Evolutionary conservation across 306 rosid species (phyloP).

Genomic region (Argentina anserina): DNA sequence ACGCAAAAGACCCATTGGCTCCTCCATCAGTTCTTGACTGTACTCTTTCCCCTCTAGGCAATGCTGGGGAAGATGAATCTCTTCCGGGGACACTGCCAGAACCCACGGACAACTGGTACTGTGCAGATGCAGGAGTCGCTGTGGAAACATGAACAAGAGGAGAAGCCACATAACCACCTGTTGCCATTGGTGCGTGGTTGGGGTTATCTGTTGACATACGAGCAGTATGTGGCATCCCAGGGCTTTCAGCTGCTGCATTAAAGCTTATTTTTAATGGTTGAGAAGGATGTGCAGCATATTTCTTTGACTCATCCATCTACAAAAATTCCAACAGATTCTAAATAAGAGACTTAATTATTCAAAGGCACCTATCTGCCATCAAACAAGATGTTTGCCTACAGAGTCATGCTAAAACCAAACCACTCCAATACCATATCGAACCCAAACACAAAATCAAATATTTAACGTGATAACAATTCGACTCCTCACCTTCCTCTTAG

Average conservation of each 20-base stretch:
- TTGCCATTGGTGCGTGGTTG: constrained; percentile 33
- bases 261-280: constrained; percentile 56
- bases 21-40: constrained; percentile 60
- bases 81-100: constrained; percentile 69
- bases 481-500: constrained; percentile 65
- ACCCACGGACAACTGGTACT: constrained; percentile 47
- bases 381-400: too few relatives aligned
- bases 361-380: background rate
- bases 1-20: constrained; percentile 55
- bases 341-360: background rate
- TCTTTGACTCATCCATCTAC: constrained; percentile 92
- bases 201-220: constrained; percentile 57
- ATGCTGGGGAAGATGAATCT: constrained; percentile 46
- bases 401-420: too few relatives aligned
- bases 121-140: constrained; percentile 45
- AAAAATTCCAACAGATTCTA: constrained; percentile 5
- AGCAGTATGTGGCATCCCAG: constrained; percentile 42
- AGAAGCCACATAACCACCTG: constrained; percentile 38
- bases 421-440: too few relatives aligned
- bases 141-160: constrained; percentile 54
- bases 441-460: background rate
- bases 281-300: constrained; percentile 55
- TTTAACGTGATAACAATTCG: too few relatives aligned
- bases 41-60: constrained; percentile 63
- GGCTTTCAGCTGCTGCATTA: constrained; percentile 50